Evolutionary conservation across 495 filamentous ascomycete species (phyloP).

Genomic region (Lichina pygmaea): DNA sequence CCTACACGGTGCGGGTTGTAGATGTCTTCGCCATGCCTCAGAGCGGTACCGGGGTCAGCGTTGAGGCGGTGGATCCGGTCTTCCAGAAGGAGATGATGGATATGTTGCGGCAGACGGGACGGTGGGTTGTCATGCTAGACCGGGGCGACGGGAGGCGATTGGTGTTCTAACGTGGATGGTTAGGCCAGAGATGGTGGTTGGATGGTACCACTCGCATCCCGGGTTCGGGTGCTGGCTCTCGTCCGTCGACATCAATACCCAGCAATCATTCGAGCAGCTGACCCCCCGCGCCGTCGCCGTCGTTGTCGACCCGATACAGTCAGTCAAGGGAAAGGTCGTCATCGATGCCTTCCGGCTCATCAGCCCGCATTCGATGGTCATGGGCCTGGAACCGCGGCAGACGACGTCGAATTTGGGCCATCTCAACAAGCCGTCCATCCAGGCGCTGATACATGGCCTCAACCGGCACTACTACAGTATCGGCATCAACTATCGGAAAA

Average conservation of each 20-base stretch:
- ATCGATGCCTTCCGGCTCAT: constrained; percentile 98
- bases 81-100: constrained; percentile 99
- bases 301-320: constrained; percentile 95
- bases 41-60: constrained; percentile 90
- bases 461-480: constrained; percentile 99
- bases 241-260: constrained; percentile 96
- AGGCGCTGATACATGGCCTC: constrained; percentile 93
- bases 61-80: constrained; percentile 91
- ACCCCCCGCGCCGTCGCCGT: constrained; percentile 90
- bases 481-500: constrained; percentile 93
- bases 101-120: constrained; percentile 88
- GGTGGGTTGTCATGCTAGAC: constrained; percentile 23
- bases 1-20: constrained; percentile 91
- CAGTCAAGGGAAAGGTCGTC: constrained; percentile 96
- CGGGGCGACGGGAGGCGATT: neutral
- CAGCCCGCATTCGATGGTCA: constrained; percentile 94
- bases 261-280: constrained; percentile 96
- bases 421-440: constrained; percentile 94
- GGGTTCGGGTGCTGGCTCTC: constrained; percentile 98
- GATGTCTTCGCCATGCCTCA: constrained; percentile 99
- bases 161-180: neutral
- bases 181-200: constrained; percentile 87
- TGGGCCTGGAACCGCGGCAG: constrained; percentile 94
- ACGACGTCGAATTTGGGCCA: constrained; percentile 95
- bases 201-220: constrained; percentile 98